These are phyloP conservation scores for Pseudocercospora eumusae DNA, from an alignment of 2,329 filamentous ascomycete species.

Conservation along the genomic window DNA sequence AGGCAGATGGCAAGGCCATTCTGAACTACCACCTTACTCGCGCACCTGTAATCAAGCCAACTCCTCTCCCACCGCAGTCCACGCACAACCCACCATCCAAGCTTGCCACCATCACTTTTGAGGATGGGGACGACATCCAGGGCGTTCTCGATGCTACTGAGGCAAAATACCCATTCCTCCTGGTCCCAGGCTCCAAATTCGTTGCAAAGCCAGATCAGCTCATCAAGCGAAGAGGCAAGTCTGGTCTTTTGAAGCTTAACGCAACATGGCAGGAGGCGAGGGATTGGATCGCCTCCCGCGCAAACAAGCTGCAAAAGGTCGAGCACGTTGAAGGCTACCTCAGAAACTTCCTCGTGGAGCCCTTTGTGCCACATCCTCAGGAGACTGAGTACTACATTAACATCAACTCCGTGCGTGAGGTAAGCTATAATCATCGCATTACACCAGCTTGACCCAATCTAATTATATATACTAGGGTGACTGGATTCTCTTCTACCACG, in stretches of 20 bases:
- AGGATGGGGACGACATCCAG: constrained; percentile 79
- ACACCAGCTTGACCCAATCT: constrained; percentile 29
- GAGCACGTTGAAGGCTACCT: constrained; percentile 87
- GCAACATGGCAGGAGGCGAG: constrained; percentile 94
- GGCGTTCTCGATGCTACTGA: constrained; percentile 93
- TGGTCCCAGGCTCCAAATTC: constrained; percentile 80
- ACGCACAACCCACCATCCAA: constrained; percentile 92
- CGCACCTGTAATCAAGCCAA: constrained; percentile 95
- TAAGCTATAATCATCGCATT: constrained; percentile 57
- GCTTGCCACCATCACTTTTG: constrained; percentile 89
- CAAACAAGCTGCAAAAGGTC: constrained; percentile 88
- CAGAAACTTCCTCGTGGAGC: constrained; percentile 96
- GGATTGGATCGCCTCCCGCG: constrained; percentile 89
- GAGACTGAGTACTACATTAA: constrained; percentile 99
- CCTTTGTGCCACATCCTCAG: constrained; percentile 92
- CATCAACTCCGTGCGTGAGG: constrained; percentile 99
- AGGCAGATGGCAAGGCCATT: constrained; percentile 99
- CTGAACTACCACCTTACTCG: constrained; percentile 99
- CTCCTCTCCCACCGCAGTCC: constrained; percentile 77
- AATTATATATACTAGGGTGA: constrained; percentile 68
- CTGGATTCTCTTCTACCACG: constrained; percentile 99
- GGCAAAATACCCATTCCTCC: constrained; percentile 93
- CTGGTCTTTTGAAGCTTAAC: constrained; percentile 91
- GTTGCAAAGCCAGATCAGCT: constrained; percentile 99
- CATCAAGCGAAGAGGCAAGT: constrained; percentile 99